Base-by-base conservation (phyloP, 2,329 filamentous ascomycete species). In the Talaromyces sp. region DNA sequence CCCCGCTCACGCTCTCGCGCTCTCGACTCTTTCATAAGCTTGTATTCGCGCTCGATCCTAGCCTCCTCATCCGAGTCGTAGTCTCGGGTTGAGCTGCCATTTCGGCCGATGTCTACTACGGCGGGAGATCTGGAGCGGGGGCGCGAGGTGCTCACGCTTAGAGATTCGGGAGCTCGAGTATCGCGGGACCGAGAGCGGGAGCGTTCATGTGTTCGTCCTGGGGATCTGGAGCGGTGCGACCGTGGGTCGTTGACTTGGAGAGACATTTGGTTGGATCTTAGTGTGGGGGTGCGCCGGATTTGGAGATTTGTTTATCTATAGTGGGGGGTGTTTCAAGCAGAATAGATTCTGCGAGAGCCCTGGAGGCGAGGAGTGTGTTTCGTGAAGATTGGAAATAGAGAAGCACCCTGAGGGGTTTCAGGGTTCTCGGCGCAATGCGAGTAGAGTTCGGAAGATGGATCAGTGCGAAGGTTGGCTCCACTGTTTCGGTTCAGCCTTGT, bases 151-250 rank as follows among this genome's bases (percentile, higher is more conserved):
- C 20, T 22, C 7, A 46, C n/a, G 13, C 20, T 22, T 19, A 35
- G 32, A 3, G 43, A 24, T 1, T 17, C 13, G 8, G 7, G 66
- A 11, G 57, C 63, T 40, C 74, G 70, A 47, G 54, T 65, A 55
- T 76, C 73, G 66, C 75, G 75, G 62, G 75, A 76, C 48, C 69
- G 69, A 41, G 75, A 76, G 48, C 69, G 69, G 40, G 75, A 77
- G 53, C 73, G 73, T 39, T 76, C 75, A 40, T 71, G 66, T 56
- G 60, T 68, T 29, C 70, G 68, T 24, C 74, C 72, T 30, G 75
- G 76, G 30, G 76, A 78, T 56, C 73, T 77, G 56, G 75, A 78
- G 49, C 76, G n/a, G n/a, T n/a, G 74, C 58, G 72, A 72, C 63
- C 72, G 71, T 63, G 72, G 66, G 60, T 74, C 72, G 51, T 69